Base-by-base conservation (phyloP, 2,329 filamentous ascomycete genomes). In the Epichloe sylvatica region DNA sequence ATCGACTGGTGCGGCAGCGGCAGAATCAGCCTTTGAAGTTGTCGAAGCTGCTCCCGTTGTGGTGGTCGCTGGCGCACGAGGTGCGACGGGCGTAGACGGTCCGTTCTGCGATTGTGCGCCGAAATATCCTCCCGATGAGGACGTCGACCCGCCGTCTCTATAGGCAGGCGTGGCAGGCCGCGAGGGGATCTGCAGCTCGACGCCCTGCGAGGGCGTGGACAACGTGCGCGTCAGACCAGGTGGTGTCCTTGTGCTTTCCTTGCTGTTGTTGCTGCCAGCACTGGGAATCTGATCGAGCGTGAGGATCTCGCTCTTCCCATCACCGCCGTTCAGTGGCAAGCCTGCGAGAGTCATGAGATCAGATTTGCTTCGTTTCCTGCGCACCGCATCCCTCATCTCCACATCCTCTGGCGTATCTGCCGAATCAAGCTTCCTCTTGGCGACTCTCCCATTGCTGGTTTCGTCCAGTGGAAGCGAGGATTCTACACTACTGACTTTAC, bases 151-250 rank as follows among this genome's bases (percentile, higher is more conserved):
- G 5, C 64, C 61, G 47, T 70, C 67, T 44, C 68, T 62, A 35
- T 66, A 62, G 9, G 70, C 67, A 30, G 79, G 80, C 3, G 80
- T 83, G 3, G 80, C 78, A 2, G 80, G 79, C 37, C 80, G 70
- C 1, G 79, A 82, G 12, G 80, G 78, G 44, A 83, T 82, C 56
- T 77, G 72, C 37, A 83, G 71, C 63, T 81, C 78, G 46, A 80
- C 67, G 52, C 75, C 78, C 35, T 77, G 71, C 0, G 68, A 69
- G 0, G 75, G 77, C 5, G 75, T 76, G 1, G 76, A 80, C 2
- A 70, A 67, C 45, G 72, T 70, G 23, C 75, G 70, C 15, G 62
- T 60, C 45, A 73, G 57, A 3, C 64, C 54, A 43, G 53, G 47
- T 3, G 51, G 52, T 17, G 52, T 52, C 17, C 17, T 48, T 33